These are phyloP conservation scores for Coniochaeta hoffmannii DNA, from an alignment of 2,329 filamentous ascomycete genomes.

Conservation along the genomic window DNA sequence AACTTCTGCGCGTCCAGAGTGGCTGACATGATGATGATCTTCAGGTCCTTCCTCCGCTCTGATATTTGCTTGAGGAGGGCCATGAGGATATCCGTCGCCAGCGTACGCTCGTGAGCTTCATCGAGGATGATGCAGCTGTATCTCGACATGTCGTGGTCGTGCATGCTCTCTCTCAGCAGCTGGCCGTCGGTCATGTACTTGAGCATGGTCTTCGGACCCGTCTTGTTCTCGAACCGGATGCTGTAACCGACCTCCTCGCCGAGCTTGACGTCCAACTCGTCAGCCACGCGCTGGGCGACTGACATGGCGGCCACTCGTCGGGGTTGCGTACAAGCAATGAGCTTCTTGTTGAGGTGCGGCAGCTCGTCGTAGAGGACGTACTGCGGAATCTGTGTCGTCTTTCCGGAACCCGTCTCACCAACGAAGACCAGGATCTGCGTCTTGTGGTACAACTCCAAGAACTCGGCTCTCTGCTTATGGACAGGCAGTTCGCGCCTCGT, in stretches of 20 bases:
- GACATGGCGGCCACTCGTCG: slow-evolving; percentile 98
- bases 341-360: slow-evolving; percentile 75
- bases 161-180: slow-evolving; percentile 91
- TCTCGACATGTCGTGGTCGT: slow-evolving; percentile 82
- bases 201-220: slow-evolving; percentile 77
- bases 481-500: slow-evolving; percentile 81
- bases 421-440: slow-evolving; percentile 97
- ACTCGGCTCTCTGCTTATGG: slow-evolving; percentile 89
- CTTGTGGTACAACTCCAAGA: slow-evolving; percentile 85
- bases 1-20: slow-evolving; percentile 98
- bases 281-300: slow-evolving; percentile 92
- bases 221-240: slow-evolving; percentile 97
- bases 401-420: slow-evolving; percentile 97
- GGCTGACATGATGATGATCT: slow-evolving; percentile 98
- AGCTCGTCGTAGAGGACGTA: slow-evolving; percentile 97
- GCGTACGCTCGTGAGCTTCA: slow-evolving; percentile 94
- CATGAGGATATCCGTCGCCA: slow-evolving; percentile 97
- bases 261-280: slow-evolving; percentile 89
- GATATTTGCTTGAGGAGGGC: slow-evolving; percentile 89
- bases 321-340: slow-evolving; percentile 95
- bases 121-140: slow-evolving; percentile 99
- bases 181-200: slow-evolving; percentile 99
- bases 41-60: slow-evolving; percentile 74
- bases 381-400: slow-evolving; percentile 98
- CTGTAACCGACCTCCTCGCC: slow-evolving; percentile 97